Evolutionary conservation across 257 asterid genomes (phyloP).

Genomic region (Thymus mandschuricus): DNA sequence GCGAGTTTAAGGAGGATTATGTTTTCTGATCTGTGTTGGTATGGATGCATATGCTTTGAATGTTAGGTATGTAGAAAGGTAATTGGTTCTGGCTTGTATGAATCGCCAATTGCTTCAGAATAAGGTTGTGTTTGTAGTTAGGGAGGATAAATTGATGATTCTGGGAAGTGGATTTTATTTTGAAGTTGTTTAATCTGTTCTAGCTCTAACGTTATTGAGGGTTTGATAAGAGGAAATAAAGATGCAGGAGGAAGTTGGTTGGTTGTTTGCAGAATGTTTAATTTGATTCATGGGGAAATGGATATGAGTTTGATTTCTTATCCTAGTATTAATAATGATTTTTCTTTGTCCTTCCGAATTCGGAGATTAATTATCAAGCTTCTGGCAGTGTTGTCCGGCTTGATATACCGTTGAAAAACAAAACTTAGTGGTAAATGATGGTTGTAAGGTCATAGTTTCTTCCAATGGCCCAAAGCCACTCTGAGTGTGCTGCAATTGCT

Average conservation of each 20-base stretch:
- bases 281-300: background rate
- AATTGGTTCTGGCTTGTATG: constrained; percentile 13
- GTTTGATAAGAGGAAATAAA: background rate
- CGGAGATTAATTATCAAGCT: constrained; percentile 24
- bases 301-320: constrained; percentile 17
- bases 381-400: constrained; percentile 25
- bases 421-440: background rate
- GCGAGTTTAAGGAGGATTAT: background rate
- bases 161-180: constrained; percentile 23
- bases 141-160: constrained; percentile 5
- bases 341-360: constrained; percentile 14
- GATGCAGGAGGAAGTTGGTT: constrained; percentile 23
- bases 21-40: constrained; percentile 33
- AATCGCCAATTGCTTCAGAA: constrained; percentile 12
- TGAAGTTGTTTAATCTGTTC: background rate
- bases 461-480: constrained; percentile 18
- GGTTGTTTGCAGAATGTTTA: constrained; percentile 21
- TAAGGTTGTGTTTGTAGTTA: constrained; percentile 24
- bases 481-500: constrained; percentile 9
- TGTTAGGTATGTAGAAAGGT: constrained; percentile 18
- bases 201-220: constrained; percentile 2
- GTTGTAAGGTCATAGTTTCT: background rate
- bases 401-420: constrained; percentile 15
- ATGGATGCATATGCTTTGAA: constrained; percentile 28
- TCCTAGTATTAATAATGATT: constrained; percentile 1